Evolutionary conservation across 2,329 filamentous ascomycete species (phyloP).

Genomic region (Venturia asperata): DNA sequence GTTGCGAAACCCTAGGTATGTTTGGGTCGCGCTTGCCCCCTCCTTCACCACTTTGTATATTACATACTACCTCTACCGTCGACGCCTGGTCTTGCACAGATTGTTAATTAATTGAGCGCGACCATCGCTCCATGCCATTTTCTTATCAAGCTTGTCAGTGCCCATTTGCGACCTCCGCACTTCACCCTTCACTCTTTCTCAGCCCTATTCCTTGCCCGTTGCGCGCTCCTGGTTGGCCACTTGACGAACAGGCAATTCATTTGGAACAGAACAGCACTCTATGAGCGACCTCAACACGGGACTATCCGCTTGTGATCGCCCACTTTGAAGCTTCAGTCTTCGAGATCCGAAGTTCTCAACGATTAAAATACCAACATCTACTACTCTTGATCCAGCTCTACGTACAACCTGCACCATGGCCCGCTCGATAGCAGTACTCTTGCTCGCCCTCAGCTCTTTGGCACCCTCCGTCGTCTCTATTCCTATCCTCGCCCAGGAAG

Average conservation of each 20-base stretch:
- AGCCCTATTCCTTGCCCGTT: not conserved
- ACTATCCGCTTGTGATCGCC: conserved; percentile 3
- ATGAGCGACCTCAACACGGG: conserved; percentile 5
- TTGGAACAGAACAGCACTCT: conserved; percentile 3
- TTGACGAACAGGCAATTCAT: not conserved
- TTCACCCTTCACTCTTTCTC: not conserved
- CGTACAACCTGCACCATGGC: not conserved
- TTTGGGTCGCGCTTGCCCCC: not conserved
- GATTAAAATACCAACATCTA: not conserved
- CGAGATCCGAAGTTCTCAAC: not conserved
- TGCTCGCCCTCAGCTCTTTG: conserved; percentile 8
- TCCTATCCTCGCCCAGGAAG: conserved; percentile 13
- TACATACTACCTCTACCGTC: not conserved
- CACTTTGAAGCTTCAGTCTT: not conserved
- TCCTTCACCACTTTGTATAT: too few species aligned
- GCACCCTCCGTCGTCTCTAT: conserved; percentile 5
- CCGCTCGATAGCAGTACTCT: not conserved
- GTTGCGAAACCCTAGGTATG: not conserved
- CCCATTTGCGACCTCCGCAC: not conserved
- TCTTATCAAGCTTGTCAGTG: not conserved
- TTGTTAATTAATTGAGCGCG: not conserved
- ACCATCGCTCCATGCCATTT: not conserved
- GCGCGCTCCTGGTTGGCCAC: not conserved
- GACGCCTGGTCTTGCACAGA: not conserved
- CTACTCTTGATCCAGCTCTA: not conserved